Evolutionary conservation across 352 stramenopile genomes (phyloP).

Genomic region (Phytophthora fragariaefolia): DNA sequence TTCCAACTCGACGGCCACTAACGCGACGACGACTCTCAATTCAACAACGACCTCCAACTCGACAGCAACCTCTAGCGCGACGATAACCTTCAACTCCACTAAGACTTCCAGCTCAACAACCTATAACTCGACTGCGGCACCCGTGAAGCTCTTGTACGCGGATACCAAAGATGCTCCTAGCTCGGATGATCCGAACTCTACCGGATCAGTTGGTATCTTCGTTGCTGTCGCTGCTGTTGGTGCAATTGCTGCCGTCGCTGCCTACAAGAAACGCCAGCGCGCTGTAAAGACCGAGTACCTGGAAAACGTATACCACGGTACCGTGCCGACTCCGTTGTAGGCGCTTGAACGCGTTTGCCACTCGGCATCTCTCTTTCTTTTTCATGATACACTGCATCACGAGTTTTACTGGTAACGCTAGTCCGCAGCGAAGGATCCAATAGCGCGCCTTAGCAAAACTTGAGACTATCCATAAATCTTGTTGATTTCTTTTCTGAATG

Average conservation of each 20-base stretch:
- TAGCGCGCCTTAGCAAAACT: background rate
- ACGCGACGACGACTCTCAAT: background rate
- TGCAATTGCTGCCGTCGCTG: background rate
- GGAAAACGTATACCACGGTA: conserved; percentile 2
- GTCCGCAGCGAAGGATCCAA: background rate
- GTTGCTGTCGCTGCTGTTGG: background rate
- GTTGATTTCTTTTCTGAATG: background rate
- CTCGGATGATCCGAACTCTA: background rate
- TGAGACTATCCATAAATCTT: conserved; percentile 1
- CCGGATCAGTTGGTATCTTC: background rate
- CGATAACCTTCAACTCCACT: background rate
- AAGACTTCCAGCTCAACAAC: background rate
- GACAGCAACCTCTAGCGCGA: background rate
- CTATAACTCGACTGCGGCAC: background rate
- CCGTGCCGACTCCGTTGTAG: conserved; percentile 5
- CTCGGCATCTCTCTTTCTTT: background rate
- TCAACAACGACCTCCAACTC: background rate
- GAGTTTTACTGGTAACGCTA: background rate
- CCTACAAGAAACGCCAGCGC: background rate
- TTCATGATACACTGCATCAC: background rate
- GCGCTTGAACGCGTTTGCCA: background rate
- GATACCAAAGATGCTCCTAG: background rate
- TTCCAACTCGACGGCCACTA: background rate
- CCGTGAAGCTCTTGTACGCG: background rate
- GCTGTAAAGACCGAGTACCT: conserved; percentile 1